Conservation (phyloP, 2,329 filamentous ascomycete genomes). For the Aspergillus phoenicis region DNA sequence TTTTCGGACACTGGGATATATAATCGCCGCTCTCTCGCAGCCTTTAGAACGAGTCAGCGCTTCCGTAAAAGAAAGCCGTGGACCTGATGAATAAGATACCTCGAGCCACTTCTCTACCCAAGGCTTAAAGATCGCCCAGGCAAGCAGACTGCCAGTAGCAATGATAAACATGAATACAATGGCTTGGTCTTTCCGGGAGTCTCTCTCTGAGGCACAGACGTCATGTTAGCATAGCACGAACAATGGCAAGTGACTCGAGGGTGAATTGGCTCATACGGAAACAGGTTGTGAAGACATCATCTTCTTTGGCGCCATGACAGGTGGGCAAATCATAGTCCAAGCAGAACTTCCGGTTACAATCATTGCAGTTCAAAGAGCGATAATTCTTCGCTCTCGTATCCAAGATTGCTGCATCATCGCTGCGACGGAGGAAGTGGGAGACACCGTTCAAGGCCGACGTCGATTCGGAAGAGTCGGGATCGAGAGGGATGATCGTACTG, state of each 20-base stretch:
- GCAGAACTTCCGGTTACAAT: conserved; percentile 70
- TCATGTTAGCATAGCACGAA: neutral
- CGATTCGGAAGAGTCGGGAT: conserved; percentile 41
- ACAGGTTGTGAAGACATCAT: conserved; percentile 67
- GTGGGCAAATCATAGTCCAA: conserved; percentile 63
- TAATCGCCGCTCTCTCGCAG: conserved; percentile 51
- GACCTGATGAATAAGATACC: conserved; percentile 34
- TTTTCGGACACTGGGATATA: conserved; percentile 54
- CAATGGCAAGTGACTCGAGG: neutral
- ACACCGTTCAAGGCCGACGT: conserved; percentile 23
- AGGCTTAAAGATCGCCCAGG: conserved; percentile 62
- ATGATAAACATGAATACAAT: conserved; percentile 69
- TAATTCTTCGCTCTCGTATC: conserved; percentile 38
- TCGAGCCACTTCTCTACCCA: conserved; percentile 61
- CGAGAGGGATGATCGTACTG: conserved; percentile 67
- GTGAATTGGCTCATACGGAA: conserved; percentile 53
- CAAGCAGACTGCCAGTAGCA: conserved; percentile 62
- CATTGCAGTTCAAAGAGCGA: conserved; percentile 58
- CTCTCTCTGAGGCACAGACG: conserved; percentile 53
- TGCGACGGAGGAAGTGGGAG: conserved; percentile 25
- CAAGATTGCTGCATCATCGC: conserved; percentile 19
- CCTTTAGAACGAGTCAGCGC: conserved; percentile 34
- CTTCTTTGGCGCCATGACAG: conserved; percentile 63
- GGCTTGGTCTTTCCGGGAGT: conserved; percentile 67
- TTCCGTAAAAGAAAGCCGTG: neutral